These are phyloP conservation scores for Metschnikowia noctiluminum DNA, from an alignment of 805 yeast species.

Conservation along the genomic window DNA sequence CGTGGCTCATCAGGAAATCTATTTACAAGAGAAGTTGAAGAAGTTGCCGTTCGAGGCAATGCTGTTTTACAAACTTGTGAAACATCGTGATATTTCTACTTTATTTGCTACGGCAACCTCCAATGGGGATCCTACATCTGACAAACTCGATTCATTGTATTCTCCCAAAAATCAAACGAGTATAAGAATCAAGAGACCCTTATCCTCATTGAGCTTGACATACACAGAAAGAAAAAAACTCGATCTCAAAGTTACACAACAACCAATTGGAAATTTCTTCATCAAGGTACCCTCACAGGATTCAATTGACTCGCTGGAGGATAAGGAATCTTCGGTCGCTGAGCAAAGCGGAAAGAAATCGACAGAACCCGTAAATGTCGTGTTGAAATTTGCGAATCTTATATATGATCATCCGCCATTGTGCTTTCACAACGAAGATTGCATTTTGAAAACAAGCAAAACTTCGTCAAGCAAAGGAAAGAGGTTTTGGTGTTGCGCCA, in stretches of 20 bases:
- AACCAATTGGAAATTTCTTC: constrained; percentile 26
- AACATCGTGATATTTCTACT: constrained; percentile 32
- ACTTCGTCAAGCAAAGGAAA: constrained; percentile 26
- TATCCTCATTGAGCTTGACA: too few relatives aligned
- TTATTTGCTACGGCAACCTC: constrained; percentile 21
- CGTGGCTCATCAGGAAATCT: constrained; percentile 8
- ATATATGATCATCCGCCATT: constrained; percentile 26
- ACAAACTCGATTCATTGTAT: constrained; percentile 2
- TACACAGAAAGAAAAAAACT: constrained; percentile 7
- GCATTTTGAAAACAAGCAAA: constrained; percentile 29
- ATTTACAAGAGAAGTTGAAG: not conserved
- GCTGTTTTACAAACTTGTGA: constrained; percentile 18
- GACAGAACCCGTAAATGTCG: not conserved
- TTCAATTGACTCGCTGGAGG: too few relatives aligned
- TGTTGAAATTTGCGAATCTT: constrained; percentile 10
- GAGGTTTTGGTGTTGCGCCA: constrained; percentile 32
- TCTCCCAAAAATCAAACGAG: too few relatives aligned
- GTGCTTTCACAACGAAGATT: constrained; percentile 26
- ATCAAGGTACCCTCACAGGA: constrained; percentile 4
- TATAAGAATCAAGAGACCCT: too few relatives aligned
- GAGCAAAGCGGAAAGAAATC: too few relatives aligned
- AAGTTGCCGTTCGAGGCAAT: constrained; percentile 23
- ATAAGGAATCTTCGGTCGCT: too few relatives aligned
- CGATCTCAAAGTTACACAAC: constrained; percentile 14
- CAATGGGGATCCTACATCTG: constrained; percentile 5